phyloP scores from a whole-genome alignment of 2,329 filamentous ascomycete genomes.

The Monilinia fructicola region DNA sequence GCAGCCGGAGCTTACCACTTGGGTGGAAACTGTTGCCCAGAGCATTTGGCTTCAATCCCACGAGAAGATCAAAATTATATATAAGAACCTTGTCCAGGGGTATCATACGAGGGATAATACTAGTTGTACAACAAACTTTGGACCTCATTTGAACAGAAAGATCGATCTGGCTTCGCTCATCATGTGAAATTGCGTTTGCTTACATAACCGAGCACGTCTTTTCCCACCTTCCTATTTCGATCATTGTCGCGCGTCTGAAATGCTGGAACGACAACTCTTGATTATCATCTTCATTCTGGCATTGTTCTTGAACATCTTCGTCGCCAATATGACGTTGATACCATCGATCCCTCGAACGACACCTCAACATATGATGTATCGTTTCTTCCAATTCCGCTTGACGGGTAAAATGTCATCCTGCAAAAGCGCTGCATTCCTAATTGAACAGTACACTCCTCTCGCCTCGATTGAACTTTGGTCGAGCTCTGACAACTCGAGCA shows the following conservation, averaged over 20 bases:
- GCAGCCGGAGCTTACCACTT: background rate
- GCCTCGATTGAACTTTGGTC: background rate
- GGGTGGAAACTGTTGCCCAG: background rate
- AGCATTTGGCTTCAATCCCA: background rate
- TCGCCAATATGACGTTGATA: background rate
- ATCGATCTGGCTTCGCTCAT: background rate
- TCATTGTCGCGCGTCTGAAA: background rate
- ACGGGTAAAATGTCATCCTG: background rate
- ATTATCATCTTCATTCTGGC: background rate
- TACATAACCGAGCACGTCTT: conserved; percentile 8
- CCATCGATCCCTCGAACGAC: background rate
- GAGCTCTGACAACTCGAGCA: background rate
- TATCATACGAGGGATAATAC: background rate
- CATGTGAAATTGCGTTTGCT: conserved; percentile 4
- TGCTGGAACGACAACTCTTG: background rate
- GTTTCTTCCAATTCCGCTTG: background rate
- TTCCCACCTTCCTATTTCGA: conserved; percentile 14
- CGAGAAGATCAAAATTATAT: background rate
- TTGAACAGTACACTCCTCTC: background rate
- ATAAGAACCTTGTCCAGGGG: background rate
- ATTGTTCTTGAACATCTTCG: background rate
- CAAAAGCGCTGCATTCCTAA: background rate
- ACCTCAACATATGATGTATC: background rate
- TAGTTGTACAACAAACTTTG: background rate
- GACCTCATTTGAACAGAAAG: background rate